phyloP scores from a whole-genome alignment of 208 protist species.

The Acanthamoeba royreba region DNA sequence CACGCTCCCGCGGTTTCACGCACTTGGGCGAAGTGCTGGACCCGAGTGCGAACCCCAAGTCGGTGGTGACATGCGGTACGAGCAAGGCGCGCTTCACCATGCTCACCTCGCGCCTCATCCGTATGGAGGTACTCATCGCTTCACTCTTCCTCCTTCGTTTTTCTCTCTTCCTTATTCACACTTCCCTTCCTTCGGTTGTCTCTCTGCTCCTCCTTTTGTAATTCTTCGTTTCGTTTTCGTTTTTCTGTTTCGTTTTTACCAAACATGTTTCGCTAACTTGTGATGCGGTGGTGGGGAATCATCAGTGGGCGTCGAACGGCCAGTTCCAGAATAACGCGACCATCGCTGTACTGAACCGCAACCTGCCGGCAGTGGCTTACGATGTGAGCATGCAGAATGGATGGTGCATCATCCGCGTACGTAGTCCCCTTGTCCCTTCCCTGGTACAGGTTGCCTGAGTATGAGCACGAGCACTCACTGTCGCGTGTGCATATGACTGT shows the following conservation, averaged over 20 bases:
- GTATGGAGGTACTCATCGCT: background rate
- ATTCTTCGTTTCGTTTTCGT: no score
- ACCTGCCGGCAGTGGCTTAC: background rate
- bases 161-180: no score
- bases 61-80: background rate
- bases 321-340: background rate
- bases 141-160: no score
- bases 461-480: background rate
- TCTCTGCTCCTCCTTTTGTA: no score
- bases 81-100: background rate
- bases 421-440: no score
- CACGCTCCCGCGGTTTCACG: no score
- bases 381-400: background rate
- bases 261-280: no score
- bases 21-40: background rate
- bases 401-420: background rate
- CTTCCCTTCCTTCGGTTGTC: no score
- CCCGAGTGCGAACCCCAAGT: background rate
- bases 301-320: background rate
- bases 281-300: no score
- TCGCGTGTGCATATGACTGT: no score
- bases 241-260: no score
- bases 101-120: background rate
- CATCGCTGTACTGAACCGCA: background rate
- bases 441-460: background rate